Percentiles rank a stretch among this genome's conserved stretches.
These are phyloP conservation scores for Cinnamomum micranthum DNA, from an alignment of 164 flowering plant species.

Conservation along the genomic window DNA sequence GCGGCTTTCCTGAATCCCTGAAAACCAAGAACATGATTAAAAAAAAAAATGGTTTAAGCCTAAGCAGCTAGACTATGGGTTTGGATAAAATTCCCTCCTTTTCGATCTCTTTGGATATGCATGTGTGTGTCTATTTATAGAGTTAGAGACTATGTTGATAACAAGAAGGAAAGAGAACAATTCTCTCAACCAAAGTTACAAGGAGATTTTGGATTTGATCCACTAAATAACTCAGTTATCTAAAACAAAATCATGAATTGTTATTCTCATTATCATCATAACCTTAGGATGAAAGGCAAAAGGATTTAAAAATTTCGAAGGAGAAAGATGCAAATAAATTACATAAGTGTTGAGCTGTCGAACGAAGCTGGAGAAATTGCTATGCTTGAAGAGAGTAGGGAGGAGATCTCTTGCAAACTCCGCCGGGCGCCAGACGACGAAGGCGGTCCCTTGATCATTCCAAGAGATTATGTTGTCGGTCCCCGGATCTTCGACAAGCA, in stretches of 20 bases:
- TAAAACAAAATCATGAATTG: too few species aligned
- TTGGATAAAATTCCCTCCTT: too few species aligned
- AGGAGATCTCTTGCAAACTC: conserved; percentile 79
- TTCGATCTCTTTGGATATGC: too few species aligned
- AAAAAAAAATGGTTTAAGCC: background rate
- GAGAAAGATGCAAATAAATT: background rate
- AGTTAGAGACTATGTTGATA: too few species aligned
- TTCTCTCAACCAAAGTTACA: too few species aligned
- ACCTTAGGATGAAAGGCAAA: background rate
- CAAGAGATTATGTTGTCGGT: conserved; percentile 65
- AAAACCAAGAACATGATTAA: background rate
- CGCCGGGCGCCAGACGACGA: conserved; percentile 77
- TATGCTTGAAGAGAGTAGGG: conserved; percentile 78
- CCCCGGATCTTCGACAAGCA: conserved; percentile 63
- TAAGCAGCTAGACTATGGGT: background rate
- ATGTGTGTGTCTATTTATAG: too few species aligned
- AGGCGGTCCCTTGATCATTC: conserved; percentile 65
- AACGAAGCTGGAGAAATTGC: conserved; percentile 92
- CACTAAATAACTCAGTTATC: too few species aligned
- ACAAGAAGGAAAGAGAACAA: too few species aligned
- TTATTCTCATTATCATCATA: background rate
- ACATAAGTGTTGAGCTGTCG: conserved; percentile 90
- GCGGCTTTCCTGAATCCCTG: conserved; percentile 69
- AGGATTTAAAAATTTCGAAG: background rate
- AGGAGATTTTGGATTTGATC: too few species aligned